phyloP scores from a whole-genome alignment of 768 basidiomycete genomes.

The Nidularia sp. region DNA sequence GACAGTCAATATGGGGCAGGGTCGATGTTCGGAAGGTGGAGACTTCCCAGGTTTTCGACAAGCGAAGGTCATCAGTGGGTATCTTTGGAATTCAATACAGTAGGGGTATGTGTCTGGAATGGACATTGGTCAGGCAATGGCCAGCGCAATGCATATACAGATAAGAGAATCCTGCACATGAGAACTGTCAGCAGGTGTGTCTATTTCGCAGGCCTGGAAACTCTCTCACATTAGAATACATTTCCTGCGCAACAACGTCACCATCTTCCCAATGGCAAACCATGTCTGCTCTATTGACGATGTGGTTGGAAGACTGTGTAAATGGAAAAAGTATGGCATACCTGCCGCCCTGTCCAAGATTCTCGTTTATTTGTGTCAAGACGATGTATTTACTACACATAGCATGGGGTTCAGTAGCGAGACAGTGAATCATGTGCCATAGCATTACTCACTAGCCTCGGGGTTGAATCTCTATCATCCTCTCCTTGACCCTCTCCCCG shows the following conservation, averaged over 20 bases:
- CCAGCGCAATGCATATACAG: constrained; percentile 48
- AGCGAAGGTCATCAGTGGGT: constrained; percentile 13
- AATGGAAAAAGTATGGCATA: constrained; percentile 27
- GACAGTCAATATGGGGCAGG: not conserved
- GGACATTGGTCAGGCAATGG: constrained; percentile 27
- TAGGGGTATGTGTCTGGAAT: constrained; percentile 8
- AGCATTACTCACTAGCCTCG: constrained; percentile 60
- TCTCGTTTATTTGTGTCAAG: constrained; percentile 81
- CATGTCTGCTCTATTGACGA: constrained; percentile 61
- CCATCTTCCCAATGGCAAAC: constrained; percentile 87
- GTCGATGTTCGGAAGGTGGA: constrained; percentile 5
- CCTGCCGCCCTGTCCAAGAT: constrained; percentile 82
- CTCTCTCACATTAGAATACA: constrained; percentile 67
- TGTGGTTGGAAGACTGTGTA: not conserved
- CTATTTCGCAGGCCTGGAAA: no score
- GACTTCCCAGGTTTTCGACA: constrained; percentile 11
- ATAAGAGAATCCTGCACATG: constrained; percentile 57
- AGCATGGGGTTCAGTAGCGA: constrained; percentile 2
- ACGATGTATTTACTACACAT: constrained; percentile 77
- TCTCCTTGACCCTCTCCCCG: constrained; percentile 77
- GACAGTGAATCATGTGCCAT: constrained; percentile 5
- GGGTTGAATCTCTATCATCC: constrained; percentile 82
- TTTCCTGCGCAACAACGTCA: constrained; percentile 73
- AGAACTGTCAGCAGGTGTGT: not conserved
- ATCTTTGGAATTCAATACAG: constrained; percentile 14